These are phyloP conservation scores for Nothophytophthora sp. DNA, from an alignment of 352 stramenopile genomes.

Conservation along the genomic window DNA sequence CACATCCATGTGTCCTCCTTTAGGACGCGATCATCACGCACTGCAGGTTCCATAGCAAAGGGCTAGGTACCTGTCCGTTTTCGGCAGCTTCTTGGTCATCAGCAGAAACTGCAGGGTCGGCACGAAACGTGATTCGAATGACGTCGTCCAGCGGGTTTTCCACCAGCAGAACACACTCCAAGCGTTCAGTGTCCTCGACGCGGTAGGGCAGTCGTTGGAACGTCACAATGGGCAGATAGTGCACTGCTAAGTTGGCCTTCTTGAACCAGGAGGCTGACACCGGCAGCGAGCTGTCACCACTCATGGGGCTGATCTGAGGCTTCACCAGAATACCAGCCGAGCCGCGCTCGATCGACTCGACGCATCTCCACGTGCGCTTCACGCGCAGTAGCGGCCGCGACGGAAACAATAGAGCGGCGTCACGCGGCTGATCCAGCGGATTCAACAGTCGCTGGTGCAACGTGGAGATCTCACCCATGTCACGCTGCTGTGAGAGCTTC, in stretches of 20 bases:
- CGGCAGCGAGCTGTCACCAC: slow-evolving; percentile 82
- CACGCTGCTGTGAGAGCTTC: slow-evolving; percentile 24
- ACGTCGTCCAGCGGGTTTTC: slow-evolving; percentile 85
- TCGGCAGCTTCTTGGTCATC: slow-evolving; percentile 1
- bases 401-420: slow-evolving; percentile 47
- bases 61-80: slow-evolving; percentile 34
- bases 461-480: slow-evolving; percentile 59
- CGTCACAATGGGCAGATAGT: slow-evolving; percentile 78
- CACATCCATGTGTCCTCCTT: neutral
- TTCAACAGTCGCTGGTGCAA: slow-evolving; percentile 63
- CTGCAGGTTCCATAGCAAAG: neutral
- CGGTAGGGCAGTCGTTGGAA: slow-evolving; percentile 61
- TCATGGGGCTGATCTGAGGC: slow-evolving; percentile 91
- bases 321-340: slow-evolving; percentile 89
- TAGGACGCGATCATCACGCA: neutral
- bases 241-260: slow-evolving; percentile 77
- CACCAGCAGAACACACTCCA: slow-evolving; percentile 67
- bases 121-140: slow-evolving; percentile 60
- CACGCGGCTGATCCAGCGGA: slow-evolving; percentile 67
- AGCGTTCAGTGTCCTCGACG: slow-evolving; percentile 1
- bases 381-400: slow-evolving; percentile 70
- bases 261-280: slow-evolving; percentile 85
- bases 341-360: slow-evolving; percentile 78
- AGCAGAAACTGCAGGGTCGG: neutral
- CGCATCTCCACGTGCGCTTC: slow-evolving; percentile 85